Evolutionary conservation across 805 yeast species (phyloP).

Genomic region (Jamesozyma lodderae): DNA sequence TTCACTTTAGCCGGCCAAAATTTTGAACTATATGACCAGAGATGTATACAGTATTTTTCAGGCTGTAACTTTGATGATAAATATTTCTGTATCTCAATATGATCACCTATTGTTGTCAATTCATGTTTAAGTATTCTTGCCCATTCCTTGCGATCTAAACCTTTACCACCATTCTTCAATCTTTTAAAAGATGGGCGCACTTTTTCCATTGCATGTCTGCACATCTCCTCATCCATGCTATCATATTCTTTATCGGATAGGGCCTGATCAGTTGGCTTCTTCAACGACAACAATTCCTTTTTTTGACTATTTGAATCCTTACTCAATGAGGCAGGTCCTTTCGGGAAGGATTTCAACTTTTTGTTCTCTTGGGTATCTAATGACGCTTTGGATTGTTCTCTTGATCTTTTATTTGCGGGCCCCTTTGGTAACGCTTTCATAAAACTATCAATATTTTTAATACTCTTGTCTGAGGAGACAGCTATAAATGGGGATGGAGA

Average conservation of each 20-base stretch:
- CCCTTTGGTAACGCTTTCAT: not conserved
- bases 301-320: too few relatives aligned
- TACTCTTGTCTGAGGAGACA: too few relatives aligned
- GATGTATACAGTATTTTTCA: not conserved
- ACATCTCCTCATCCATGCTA: not conserved
- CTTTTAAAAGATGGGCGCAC: not conserved
- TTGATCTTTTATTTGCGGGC: not conserved
- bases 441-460: not conserved
- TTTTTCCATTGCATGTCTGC: not conserved
- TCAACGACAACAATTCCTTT: too few relatives aligned
- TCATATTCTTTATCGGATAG: slow-evolving; percentile 1
- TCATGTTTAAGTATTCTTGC: not conserved
- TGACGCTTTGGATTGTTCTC: not conserved
- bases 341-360: not conserved
- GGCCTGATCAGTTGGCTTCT: too few relatives aligned
- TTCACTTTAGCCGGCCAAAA: not conserved
- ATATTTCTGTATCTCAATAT: not conserved
- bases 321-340: too few relatives aligned
- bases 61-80: not conserved
- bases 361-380: not conserved
- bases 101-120: not conserved
- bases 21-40: not conserved
- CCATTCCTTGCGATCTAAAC: not conserved
- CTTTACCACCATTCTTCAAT: not conserved
- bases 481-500: too few relatives aligned